Percentiles rank a stretch among this genome's conserved stretches.
Conservation (phyloP, 2,329 filamentous ascomycete genomes). For the Emergomyces pasteurianus region DNA sequence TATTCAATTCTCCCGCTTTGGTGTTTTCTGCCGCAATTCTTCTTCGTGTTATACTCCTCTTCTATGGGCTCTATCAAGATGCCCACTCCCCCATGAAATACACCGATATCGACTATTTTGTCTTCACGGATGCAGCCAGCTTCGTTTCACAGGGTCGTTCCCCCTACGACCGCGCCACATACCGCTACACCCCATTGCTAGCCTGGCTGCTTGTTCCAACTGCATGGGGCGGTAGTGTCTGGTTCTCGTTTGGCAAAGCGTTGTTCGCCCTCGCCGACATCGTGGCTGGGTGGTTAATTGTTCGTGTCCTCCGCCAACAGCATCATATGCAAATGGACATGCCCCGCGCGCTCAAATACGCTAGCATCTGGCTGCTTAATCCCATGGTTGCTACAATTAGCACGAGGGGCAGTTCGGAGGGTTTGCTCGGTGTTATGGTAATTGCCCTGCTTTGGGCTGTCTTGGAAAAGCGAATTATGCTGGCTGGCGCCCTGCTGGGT, state of each 20-base stretch:
- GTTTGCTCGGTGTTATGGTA: constrained; percentile 73
- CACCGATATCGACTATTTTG: constrained; percentile 96
- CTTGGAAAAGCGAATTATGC: constrained; percentile 44
- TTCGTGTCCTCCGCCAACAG: constrained; percentile 37
- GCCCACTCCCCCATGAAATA: constrained; percentile 87
- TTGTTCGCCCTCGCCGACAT: constrained; percentile 78
- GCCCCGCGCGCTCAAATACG: constrained; percentile 57
- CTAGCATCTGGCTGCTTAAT: constrained; percentile 86
- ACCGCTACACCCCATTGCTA: constrained; percentile 89
- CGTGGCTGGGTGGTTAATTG: constrained; percentile 68
- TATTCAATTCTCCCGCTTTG: constrained; percentile 11
- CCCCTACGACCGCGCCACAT: constrained; percentile 84
- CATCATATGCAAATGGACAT: constrained; percentile 36
- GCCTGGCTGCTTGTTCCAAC: constrained; percentile 86
- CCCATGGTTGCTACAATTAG: constrained; percentile 98
- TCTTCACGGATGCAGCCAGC: constrained; percentile 90
- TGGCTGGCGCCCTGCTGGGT: constrained; percentile 67
- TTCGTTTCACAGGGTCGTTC: constrained; percentile 56
- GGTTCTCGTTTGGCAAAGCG: constrained; percentile 77
- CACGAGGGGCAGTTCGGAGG: constrained; percentile 87
- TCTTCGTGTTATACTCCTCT: constrained; percentile 60
- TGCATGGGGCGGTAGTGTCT: constrained; percentile 40
- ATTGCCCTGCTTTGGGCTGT: constrained; percentile 75
- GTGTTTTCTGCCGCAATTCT: constrained; percentile 35
- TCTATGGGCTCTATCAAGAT: constrained; percentile 91